Conservation (phyloP, 352 stramenopile species). For the Globisporangium yorkense region DNA sequence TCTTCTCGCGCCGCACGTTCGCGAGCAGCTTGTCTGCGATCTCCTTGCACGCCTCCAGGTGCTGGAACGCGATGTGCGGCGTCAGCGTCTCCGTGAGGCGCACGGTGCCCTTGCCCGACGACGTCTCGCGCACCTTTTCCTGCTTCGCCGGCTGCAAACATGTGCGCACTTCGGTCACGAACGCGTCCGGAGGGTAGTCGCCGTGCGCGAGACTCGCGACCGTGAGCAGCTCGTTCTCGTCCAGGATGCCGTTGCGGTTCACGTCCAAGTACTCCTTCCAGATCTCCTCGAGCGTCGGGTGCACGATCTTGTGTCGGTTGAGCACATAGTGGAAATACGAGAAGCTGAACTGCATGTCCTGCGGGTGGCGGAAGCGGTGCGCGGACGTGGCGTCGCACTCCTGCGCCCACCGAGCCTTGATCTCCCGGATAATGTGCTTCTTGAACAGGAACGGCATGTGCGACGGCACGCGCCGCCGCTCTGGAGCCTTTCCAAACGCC, state of each 20-base stretch:
- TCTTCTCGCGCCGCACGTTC: conserved; percentile 60
- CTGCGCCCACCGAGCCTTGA: conserved; percentile 76
- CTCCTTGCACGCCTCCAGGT: conserved; percentile 44
- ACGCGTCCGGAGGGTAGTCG: conserved; percentile 60
- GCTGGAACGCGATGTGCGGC: conserved; percentile 62
- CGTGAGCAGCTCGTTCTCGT: conserved; percentile 89
- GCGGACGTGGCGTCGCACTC: conserved; percentile 74
- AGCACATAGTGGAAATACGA: conserved; percentile 94
- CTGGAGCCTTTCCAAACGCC: conserved; percentile 71
- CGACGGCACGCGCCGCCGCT: conserved; percentile 83
- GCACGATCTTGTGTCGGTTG: conserved; percentile 78
- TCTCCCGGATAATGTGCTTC: conserved; percentile 80
- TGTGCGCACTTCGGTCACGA: conserved; percentile 56
- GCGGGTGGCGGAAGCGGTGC: conserved; percentile 86
- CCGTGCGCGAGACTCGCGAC: conserved; percentile 78
- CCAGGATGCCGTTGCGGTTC: conserved; percentile 87
- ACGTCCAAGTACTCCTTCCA: conserved; percentile 88
- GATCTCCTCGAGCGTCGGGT: conserved; percentile 68
- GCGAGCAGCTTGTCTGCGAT: conserved; percentile 48
- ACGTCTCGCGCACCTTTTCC: conserved; percentile 63
- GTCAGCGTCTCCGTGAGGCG: conserved; percentile 67
- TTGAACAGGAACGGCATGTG: conserved; percentile 95
- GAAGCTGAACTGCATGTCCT: conserved; percentile 96
- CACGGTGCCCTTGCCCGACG: conserved; percentile 49
- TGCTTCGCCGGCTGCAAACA: conserved; percentile 69